These are phyloP conservation scores for Kodamaea sp. DNA, from an alignment of 1,139 yeast genomes.

Conservation along the genomic window DNA sequence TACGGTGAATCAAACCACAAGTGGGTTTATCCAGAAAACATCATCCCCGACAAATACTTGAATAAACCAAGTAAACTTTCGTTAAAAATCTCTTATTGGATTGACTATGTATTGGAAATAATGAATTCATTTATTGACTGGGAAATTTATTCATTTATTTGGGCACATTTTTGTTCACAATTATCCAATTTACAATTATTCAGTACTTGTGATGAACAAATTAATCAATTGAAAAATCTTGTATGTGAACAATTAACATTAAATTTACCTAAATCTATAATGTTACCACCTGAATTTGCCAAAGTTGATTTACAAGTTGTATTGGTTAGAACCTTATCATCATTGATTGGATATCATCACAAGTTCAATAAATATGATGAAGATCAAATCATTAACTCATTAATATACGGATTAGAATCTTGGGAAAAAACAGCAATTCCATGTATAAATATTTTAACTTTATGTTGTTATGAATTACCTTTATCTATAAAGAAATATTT, in stretches of 20 bases:
- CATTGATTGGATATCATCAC: constrained; percentile 64
- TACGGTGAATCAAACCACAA: constrained; percentile 21
- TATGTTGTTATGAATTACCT: constrained; percentile 81
- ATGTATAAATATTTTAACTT: constrained; percentile 68
- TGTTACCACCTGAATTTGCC: constrained; percentile 44
- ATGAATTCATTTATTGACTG: constrained; percentile 58
- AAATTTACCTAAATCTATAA: constrained; percentile 42
- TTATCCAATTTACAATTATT: constrained; percentile 60
- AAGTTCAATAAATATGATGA: constrained; percentile 59
- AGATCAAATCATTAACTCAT: constrained; percentile 64
- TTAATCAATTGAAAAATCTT: constrained; percentile 44
- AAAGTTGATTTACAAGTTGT: constrained; percentile 68
- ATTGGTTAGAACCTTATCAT: constrained; percentile 59
- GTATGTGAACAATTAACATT: constrained; percentile 61
- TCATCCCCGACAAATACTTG: constrained; percentile 42
- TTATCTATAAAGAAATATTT: constrained; percentile 65
- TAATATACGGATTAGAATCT: constrained; percentile 62
- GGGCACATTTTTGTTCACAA: constrained; percentile 74
- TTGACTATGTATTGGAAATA: constrained; percentile 46
- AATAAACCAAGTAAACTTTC: constrained; percentile 27
- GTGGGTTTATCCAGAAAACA: constrained; percentile 64
- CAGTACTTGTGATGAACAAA: constrained; percentile 38
- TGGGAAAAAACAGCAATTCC: constrained; percentile 82
- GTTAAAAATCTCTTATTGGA: constrained; percentile 52
- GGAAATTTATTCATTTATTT: constrained; percentile 65